Percentiles rank a stretch among this genome's conserved stretches.
phyloP scores from a whole-genome alignment of 768 basidiomycete species.

The Lactarius evosmus region DNA sequence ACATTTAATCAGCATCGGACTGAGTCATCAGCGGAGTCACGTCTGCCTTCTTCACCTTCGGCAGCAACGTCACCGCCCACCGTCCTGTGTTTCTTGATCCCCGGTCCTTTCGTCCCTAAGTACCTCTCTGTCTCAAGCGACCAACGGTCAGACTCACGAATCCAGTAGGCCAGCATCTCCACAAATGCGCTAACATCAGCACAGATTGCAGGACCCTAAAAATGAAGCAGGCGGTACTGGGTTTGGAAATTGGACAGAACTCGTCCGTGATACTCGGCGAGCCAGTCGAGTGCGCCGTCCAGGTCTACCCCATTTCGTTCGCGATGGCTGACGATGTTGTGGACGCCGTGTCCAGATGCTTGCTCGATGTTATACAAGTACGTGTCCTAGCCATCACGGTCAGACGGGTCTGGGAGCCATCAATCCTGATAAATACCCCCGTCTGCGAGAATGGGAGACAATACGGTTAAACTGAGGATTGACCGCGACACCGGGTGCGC shows the following conservation, averaged over 20 bases:
- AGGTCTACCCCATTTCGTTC: slow-evolving; percentile 54
- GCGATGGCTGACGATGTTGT: slow-evolving; percentile 75
- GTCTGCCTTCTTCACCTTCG: not conserved
- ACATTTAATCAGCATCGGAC: too few relatives aligned
- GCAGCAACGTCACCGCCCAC: not conserved
- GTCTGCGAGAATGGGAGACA: slow-evolving; percentile 46
- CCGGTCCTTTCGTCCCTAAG: slow-evolving; percentile 54
- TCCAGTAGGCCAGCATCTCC: slow-evolving; percentile 65
- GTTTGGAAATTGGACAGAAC: slow-evolving; percentile 46
- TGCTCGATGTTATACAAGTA: slow-evolving; percentile 78
- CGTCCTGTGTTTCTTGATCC: slow-evolving; percentile 44
- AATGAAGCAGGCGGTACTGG: slow-evolving; percentile 45
- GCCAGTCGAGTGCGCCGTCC: slow-evolving; percentile 60
- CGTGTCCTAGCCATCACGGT: slow-evolving; percentile 49
- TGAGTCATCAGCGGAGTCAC: slow-evolving; percentile 3
- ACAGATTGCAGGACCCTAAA: slow-evolving; percentile 61
- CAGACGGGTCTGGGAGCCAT: slow-evolving; percentile 11
- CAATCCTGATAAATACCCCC: slow-evolving; percentile 24
- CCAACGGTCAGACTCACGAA: slow-evolving; percentile 71
- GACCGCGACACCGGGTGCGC: slow-evolving; percentile 47
- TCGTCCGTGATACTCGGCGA: slow-evolving; percentile 56
- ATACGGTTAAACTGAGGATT: slow-evolving; percentile 48
- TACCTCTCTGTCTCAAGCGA: slow-evolving; percentile 67
- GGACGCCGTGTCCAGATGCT: slow-evolving; percentile 56
- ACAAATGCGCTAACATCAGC: slow-evolving; percentile 56